Evolutionary conservation across 148 eudicot genomes (phyloP), one percentile per base, ranked within the genome.

Genomic region (Rhododendron kiyosumense): DNA sequence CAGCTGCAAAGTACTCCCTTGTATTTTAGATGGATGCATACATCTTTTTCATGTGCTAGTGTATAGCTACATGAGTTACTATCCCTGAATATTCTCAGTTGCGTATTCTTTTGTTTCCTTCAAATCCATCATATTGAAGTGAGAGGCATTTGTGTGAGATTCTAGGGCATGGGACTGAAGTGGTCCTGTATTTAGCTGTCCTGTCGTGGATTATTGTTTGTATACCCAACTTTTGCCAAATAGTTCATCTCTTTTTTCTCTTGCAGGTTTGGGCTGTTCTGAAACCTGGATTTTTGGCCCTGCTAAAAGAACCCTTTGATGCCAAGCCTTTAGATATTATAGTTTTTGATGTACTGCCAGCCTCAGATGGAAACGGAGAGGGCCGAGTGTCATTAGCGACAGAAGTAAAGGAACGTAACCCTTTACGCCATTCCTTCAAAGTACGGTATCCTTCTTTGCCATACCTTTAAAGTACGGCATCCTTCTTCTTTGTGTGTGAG

Each of bases 211-310:
- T 32, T 20, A 34, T 81, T 52, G 11, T 15, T 34, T 24, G 24
- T 81, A 30, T 57, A 32, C 36, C 7, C 69, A 10, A 34, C 48
- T 41, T 63, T 61, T 38, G 6, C n/a, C 11, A 82, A 51, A 49
- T 67, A 45, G 14, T 32, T 9, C 30, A 2, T 20, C 71, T 36
- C 15, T 20, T 46, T 6, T 41, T 54, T 75, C 28, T 18, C 83
- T 51, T 87, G 89, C 94, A 96, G 99, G 99, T 96, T 3, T 96
- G 99, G 99, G 97, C 96, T 87, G 99, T 97, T 48, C 90, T 97
- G 51, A 97, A 95, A 90, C 98, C 99, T 89, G 99, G 99, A 81
- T 97, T 95, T 88, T 87, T 97, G 92, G 98, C 98, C 87, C 92
- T 97, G 80, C 91, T 97, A 61, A 96, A 93, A 92, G 96, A 94